phyloP scores from a whole-genome alignment of 345 rosid genomes.

The Hypericum androsaemum region DNA sequence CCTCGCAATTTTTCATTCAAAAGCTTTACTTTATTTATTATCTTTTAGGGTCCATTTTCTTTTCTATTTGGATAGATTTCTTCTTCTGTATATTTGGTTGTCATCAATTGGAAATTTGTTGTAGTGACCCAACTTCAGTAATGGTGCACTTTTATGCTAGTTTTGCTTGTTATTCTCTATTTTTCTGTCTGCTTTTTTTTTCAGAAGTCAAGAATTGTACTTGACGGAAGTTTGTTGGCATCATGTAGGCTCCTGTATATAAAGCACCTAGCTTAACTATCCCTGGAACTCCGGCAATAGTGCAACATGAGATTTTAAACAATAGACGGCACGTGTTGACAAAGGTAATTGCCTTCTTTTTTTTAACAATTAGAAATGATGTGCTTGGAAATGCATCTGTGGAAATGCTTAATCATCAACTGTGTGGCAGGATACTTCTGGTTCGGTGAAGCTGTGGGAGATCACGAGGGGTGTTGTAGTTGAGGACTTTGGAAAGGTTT shows the following conservation, averaged over 20 bases:
- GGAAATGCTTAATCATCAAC: slow-evolving; percentile 13
- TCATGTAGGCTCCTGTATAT: slow-evolving; percentile 62
- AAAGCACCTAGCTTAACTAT: slow-evolving; percentile 66
- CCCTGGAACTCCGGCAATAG: slow-evolving; percentile 84
- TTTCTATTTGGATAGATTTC: too few species aligned
- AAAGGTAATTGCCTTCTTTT: slow-evolving; percentile 35
- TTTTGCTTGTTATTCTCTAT: too few species aligned
- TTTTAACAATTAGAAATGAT: too few species aligned
- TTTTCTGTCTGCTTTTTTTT: too few species aligned
- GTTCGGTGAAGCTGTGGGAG: slow-evolving; percentile 96
- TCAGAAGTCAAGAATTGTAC: too few species aligned
- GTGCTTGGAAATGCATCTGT: not conserved
- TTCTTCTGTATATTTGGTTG: too few species aligned
- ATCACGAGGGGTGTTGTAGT: slow-evolving; percentile 74
- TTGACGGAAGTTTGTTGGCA: not conserved
- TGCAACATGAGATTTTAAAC: slow-evolving; percentile 92
- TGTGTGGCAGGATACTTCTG: slow-evolving; percentile 68
- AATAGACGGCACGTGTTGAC: slow-evolving; percentile 94
- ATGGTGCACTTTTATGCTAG: too few species aligned
- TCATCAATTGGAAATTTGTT: too few species aligned
- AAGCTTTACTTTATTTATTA: too few species aligned
- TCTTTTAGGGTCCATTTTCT: too few species aligned
- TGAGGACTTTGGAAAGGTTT: slow-evolving; percentile 88
- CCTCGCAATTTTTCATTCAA: not conserved
- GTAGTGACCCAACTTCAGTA: too few species aligned